Evolutionary conservation across 768 basidiomycete species (phyloP).

Genomic region (Omphalotus guepiniiformis): DNA sequence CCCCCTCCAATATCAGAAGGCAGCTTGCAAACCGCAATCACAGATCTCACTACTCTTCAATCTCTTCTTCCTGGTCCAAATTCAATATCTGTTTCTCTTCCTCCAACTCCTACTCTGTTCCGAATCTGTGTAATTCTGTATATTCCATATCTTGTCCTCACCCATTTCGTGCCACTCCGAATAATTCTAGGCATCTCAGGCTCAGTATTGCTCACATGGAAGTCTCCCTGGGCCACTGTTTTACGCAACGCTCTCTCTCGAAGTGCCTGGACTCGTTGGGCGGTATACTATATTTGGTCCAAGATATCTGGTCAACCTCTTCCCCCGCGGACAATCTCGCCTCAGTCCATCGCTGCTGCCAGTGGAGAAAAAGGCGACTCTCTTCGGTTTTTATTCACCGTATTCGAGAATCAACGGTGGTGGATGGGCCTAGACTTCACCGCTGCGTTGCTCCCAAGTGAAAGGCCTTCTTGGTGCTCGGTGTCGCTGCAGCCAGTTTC

Average conservation of each 20-base stretch:
- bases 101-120: slow-evolving; percentile 34
- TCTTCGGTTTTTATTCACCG: slow-evolving; percentile 80
- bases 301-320: slow-evolving; percentile 48
- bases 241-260: slow-evolving; percentile 54
- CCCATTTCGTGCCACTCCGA: slow-evolving; percentile 57
- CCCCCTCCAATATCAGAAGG: slow-evolving; percentile 47
- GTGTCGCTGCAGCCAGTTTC: slow-evolving; percentile 54
- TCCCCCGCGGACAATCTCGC: slow-evolving; percentile 27
- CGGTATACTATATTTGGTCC: slow-evolving; percentile 47
- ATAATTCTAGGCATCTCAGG: slow-evolving; percentile 58
- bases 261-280: slow-evolving; percentile 67
- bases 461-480: slow-evolving; percentile 86
- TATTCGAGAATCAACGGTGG: slow-evolving; percentile 95
- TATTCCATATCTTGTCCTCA: slow-evolving; percentile 62
- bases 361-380: slow-evolving; percentile 34
- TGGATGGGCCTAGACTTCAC: slow-evolving; percentile 99
- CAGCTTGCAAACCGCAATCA: slow-evolving; percentile 47
- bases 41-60: slow-evolving; percentile 65
- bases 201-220: slow-evolving; percentile 54
- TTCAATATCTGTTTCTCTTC: slow-evolving; percentile 26
- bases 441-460: slow-evolving; percentile 81
- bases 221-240: slow-evolving; percentile 62
- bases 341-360: slow-evolving; percentile 23
- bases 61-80: slow-evolving; percentile 43
- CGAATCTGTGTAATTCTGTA: slow-evolving; percentile 56